Evolutionary conservation across 1,284 basidiomycete genomes (phyloP).

Genomic region (Ganoderma lingzhi): DNA sequence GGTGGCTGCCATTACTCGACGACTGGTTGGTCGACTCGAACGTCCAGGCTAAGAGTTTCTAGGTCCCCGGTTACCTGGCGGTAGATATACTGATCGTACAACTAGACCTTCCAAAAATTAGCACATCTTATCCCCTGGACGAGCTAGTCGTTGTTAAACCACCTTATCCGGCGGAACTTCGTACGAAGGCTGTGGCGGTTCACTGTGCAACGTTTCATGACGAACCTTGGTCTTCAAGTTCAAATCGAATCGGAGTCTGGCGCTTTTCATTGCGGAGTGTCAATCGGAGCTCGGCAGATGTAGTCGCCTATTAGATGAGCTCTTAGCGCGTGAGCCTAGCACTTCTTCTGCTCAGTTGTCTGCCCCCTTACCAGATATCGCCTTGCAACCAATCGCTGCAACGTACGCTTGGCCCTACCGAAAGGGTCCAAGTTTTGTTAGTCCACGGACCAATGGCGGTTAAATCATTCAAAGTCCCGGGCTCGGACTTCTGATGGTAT

Average conservation of each 20-base stretch:
- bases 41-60: not conserved
- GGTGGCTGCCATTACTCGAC: conserved; percentile 13
- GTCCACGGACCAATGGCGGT: not conserved
- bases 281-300: too few relatives aligned
- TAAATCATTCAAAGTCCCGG: not conserved
- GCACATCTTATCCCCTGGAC: not conserved
- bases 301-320: too few relatives aligned
- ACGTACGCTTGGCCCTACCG: not conserved
- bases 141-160: not conserved
- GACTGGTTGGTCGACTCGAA: not conserved
- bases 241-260: not conserved
- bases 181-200: not conserved
- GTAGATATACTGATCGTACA: not conserved
- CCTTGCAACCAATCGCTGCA: not conserved
- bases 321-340: too few relatives aligned
- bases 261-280: too few relatives aligned
- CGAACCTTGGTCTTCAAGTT: not conserved
- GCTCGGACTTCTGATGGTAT: not conserved
- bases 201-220: too few relatives aligned
- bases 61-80: not conserved
- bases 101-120: not conserved
- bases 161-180: not conserved
- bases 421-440: not conserved
- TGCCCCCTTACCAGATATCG: not conserved
- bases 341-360: too few relatives aligned